Evolutionary conservation across 2,329 filamentous ascomycete species (phyloP).

Genomic region (Ilyonectria sp.): DNA sequence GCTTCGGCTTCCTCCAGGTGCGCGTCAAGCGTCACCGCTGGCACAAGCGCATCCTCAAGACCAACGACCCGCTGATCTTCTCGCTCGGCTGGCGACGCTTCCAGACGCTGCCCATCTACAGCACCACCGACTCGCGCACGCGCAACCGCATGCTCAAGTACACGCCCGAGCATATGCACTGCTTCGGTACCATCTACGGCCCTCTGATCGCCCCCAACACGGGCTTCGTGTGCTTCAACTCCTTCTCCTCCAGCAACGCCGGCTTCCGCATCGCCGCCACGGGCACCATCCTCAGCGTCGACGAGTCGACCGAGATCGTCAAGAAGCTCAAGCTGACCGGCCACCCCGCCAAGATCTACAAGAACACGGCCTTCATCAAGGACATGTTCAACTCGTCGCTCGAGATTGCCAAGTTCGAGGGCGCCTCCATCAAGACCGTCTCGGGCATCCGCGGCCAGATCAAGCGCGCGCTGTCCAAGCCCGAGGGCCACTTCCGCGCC

Average conservation of each 20-base stretch:
- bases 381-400: constrained; percentile 96
- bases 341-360: constrained; percentile 96
- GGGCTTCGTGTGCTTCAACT: constrained; percentile 94
- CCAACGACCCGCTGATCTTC: constrained; percentile 96
- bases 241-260: constrained; percentile 85
- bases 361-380: constrained; percentile 98
- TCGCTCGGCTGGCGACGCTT: constrained; percentile 97
- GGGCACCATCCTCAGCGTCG: constrained; percentile 92
- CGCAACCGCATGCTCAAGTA: constrained; percentile 99
- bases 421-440: constrained; percentile 94
- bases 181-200: constrained; percentile 95
- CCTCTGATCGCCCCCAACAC: constrained; percentile 96
- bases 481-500: constrained; percentile 95
- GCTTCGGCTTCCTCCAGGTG: constrained; percentile 95
- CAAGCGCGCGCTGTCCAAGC: constrained; percentile 93
- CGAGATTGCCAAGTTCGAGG: constrained; percentile 98
- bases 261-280: constrained; percentile 96
- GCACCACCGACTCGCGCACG: constrained; percentile 92
- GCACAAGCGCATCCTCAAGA: constrained; percentile 99
- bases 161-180: constrained; percentile 99
- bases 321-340: constrained; percentile 99
- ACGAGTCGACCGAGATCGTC: constrained; percentile 96
- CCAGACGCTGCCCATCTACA: constrained; percentile 93
- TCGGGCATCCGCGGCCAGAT: constrained; percentile 97
- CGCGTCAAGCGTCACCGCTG: constrained; percentile 97